Evolutionary conservation across 2,329 filamentous ascomycete genomes (phyloP).

Genomic region (Colletotrichum truncatum): DNA sequence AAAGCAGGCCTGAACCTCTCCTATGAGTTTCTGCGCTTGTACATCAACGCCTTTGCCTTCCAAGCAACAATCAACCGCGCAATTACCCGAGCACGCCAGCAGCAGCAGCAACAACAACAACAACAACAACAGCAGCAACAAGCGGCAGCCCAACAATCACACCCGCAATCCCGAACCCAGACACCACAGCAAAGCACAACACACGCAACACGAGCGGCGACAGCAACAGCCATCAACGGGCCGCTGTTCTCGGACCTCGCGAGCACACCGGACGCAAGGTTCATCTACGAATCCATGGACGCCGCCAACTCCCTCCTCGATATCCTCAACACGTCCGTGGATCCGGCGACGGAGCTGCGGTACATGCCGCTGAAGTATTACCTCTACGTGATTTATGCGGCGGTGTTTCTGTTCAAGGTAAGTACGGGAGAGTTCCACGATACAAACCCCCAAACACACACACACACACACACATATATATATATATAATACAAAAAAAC

Average conservation of each 20-base stretch:
- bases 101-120: constrained; percentile 12
- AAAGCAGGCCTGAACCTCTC: constrained; percentile 75
- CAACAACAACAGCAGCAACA: background rate
- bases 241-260: constrained; percentile 60
- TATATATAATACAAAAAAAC: too few species aligned
- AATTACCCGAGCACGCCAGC: constrained; percentile 38
- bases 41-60: constrained; percentile 80
- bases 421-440: too few species aligned
- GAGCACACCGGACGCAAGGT: constrained; percentile 69
- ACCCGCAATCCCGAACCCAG: background rate
- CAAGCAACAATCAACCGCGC: constrained; percentile 71
- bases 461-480: too few species aligned
- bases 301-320: constrained; percentile 69
- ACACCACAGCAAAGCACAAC: constrained; percentile 36
- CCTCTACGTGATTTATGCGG: constrained; percentile 69
- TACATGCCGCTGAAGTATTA: constrained; percentile 74
- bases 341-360: constrained; percentile 65
- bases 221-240: background rate
- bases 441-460: too few species aligned
- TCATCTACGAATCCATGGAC: constrained; percentile 73
- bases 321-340: constrained; percentile 67
- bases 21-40: constrained; percentile 77
- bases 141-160: background rate
- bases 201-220: constrained; percentile 36
- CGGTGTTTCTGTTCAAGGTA: constrained; percentile 73